Evolutionary conservation across 106 monocot genomes (phyloP).

Genomic region (Platanthera guangdongensis): DNA sequence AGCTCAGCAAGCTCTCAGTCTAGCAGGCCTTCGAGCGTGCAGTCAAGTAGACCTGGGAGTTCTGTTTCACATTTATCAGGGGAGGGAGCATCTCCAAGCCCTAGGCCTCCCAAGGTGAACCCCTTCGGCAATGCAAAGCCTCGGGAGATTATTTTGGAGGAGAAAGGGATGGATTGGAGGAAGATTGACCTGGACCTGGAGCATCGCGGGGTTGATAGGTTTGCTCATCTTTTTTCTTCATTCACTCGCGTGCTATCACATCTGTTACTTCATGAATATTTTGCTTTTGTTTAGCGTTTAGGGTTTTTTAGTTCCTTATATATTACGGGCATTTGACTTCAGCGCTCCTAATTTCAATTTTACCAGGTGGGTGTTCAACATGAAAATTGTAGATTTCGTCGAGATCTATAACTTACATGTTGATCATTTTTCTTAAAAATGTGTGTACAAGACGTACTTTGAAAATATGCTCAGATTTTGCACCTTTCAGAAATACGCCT

Average conservation of each 20-base stretch:
- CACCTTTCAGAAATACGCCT: no score
- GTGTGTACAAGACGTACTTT: no score
- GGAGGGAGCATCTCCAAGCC: slow-evolving; percentile 14
- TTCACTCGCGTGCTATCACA: background rate
- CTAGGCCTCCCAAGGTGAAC: slow-evolving; percentile 47
- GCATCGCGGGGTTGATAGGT: slow-evolving; percentile 58
- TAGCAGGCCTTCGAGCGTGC: slow-evolving; percentile 57
- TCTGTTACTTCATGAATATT: no score
- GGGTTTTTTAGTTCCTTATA: no score
- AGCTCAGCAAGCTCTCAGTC: slow-evolving; percentile 53
- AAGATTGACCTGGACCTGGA: slow-evolving; percentile 68
- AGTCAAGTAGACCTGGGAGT: slow-evolving; percentile 39
- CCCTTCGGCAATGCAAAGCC: slow-evolving; percentile 80
- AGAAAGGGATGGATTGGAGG: slow-evolving; percentile 66
- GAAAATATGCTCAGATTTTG: no score
- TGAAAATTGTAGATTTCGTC: no score
- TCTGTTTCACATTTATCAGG: slow-evolving; percentile 11
- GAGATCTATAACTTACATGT: no score
- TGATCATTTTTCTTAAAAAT: no score
- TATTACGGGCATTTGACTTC: no score
- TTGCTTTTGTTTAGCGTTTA: no score
- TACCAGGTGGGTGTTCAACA: no score
- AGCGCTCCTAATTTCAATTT: no score
- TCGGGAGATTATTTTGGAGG: slow-evolving; percentile 51
- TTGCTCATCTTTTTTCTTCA: background rate